These are phyloP conservation scores for Terana coerulea DNA, from an alignment of 768 basidiomycete genomes.

Conservation along the genomic window DNA sequence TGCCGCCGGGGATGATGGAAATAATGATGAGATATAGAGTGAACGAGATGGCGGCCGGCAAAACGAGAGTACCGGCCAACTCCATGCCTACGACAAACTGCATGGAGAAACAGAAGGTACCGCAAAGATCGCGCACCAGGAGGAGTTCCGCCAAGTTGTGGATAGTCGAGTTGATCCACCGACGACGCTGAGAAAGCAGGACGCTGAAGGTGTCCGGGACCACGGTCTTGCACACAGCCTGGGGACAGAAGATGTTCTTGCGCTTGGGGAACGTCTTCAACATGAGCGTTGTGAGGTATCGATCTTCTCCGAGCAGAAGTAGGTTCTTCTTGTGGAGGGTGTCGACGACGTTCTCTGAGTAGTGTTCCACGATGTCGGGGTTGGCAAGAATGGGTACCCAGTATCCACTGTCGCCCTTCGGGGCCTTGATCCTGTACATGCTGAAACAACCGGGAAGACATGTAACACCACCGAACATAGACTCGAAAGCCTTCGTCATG, in stretches of 20 bases:
- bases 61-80: constrained; percentile 89
- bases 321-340: constrained; percentile 99
- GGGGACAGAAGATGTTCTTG: constrained; percentile 98
- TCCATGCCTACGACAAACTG: constrained; percentile 99
- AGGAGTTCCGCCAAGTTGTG: constrained; percentile 96
- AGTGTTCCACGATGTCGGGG: constrained; percentile 97
- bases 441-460: constrained; percentile 99
- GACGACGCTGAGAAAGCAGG: constrained; percentile 90
- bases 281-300: constrained; percentile 95
- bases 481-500: constrained; percentile 98
- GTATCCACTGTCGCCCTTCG: constrained; percentile 93
- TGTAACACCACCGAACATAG: constrained; percentile 99
- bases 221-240: constrained; percentile 98
- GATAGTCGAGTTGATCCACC: constrained; percentile 99
- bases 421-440: constrained; percentile 99
- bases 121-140: constrained; percentile 95
- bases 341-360: constrained; percentile 99
- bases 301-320: constrained; percentile 96
- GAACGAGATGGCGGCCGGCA: constrained; percentile 97
- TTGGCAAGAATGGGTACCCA: constrained; percentile 99
- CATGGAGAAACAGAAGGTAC: constrained; percentile 99
- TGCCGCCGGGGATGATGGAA: constrained; percentile 77
- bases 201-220: constrained; percentile 96
- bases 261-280: constrained; percentile 99
- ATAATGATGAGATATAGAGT: constrained; percentile 90